Percentiles rank a stretch among this genome's conserved stretches.
These are phyloP conservation scores for Populus tomentosa DNA, from an alignment of 441 rosid genomes.

Conservation along the genomic window DNA sequence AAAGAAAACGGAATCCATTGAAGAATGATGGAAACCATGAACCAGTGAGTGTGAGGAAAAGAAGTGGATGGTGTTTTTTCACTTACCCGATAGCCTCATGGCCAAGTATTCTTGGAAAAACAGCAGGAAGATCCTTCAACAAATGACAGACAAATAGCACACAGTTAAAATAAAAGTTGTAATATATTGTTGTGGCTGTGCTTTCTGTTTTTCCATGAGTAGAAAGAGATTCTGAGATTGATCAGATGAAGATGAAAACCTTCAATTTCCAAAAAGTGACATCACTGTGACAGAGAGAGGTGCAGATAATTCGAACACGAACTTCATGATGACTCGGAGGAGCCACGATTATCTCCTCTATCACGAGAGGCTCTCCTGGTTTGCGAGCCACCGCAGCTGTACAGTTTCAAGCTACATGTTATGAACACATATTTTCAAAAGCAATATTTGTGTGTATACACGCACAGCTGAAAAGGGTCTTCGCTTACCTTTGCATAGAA, in stretches of 20 bases:
- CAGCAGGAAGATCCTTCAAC: conserved; percentile 53
- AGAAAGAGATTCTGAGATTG: neutral
- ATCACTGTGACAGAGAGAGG: conserved; percentile 76
- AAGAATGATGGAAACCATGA: neutral
- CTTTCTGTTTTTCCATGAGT: neutral
- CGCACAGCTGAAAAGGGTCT: too few relatives aligned
- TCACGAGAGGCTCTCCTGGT: conserved; percentile 64
- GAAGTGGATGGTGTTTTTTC: neutral
- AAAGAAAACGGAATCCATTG: too few relatives aligned
- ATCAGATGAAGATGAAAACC: conserved; percentile 17
- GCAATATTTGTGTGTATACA: neutral
- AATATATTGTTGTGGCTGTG: neutral
- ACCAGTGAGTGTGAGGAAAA: neutral
- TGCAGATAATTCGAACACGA: conserved; percentile 68
- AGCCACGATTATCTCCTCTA: conserved; percentile 73
- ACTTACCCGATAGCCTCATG: conserved; percentile 80
- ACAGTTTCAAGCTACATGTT: neutral
- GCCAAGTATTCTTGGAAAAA: conserved; percentile 68
- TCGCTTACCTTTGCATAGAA: conserved; percentile 65
- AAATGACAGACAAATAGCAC: neutral
- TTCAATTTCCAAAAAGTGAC: conserved; percentile 67
- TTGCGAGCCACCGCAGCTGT: conserved; percentile 64
- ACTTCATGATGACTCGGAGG: conserved; percentile 66
- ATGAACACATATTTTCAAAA: too few relatives aligned
- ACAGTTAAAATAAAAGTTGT: neutral